Percentiles rank a stretch among this genome's conserved stretches.
Conservation (phyloP, 2,329 filamentous ascomycete species). For the Xylariomycetidae sp. region DNA sequence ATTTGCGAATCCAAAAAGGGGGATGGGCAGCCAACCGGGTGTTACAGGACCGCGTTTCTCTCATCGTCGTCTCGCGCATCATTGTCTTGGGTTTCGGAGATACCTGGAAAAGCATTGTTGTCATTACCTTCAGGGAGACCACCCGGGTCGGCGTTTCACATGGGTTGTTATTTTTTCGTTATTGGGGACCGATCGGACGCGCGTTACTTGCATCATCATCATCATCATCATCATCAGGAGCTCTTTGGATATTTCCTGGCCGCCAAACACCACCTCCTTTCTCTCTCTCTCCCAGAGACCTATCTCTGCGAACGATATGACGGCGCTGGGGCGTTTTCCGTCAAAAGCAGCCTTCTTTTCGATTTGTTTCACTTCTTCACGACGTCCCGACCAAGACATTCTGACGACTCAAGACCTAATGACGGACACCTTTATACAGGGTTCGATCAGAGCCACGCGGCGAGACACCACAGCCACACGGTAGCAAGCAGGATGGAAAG, state of each 20-base stretch:
- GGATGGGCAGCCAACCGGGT: no score
- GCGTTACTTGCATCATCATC: background rate
- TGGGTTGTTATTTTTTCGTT: background rate
- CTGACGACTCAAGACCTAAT: constrained; percentile 6
- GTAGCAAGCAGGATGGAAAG: no score
- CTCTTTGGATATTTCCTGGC: background rate
- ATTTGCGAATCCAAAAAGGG: no score
- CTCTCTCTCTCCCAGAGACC: no score
- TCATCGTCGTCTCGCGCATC: background rate
- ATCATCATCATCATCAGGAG: background rate
- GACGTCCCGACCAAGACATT: constrained; percentile 12
- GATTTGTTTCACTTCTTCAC: constrained; percentile 7
- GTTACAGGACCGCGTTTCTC: no score
- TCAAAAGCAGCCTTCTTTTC: constrained; percentile 5
- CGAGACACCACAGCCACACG: no score
- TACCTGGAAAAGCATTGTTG: background rate
- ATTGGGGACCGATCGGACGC: background rate
- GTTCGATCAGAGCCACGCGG: no score
- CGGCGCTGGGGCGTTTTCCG: background rate
- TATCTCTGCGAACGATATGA: background rate
- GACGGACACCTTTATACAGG: no score
- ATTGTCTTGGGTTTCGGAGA: background rate
- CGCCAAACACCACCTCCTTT: background rate
- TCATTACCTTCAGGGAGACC: background rate
- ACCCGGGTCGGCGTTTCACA: background rate